Evolutionary conservation across 164 flowering plant species (phyloP).

Genomic region (Nelumbo lutea): DNA sequence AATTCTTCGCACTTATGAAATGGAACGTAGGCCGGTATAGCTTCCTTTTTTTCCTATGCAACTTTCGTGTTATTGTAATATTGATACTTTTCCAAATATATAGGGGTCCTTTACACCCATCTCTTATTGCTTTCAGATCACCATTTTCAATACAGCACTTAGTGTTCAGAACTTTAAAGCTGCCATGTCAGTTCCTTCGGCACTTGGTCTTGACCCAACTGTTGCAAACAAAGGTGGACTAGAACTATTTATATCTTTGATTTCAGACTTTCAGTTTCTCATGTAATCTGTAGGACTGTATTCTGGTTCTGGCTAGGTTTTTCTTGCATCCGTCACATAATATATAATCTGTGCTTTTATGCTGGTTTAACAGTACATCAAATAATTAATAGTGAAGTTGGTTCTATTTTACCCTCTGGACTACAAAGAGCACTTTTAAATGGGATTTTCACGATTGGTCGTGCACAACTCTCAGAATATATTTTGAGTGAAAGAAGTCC

Average conservation of each 20-base stretch:
- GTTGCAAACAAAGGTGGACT: slow-evolving; percentile 76
- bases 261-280: neutral
- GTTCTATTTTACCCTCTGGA: slow-evolving; percentile 68
- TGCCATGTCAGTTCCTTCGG: slow-evolving; percentile 92
- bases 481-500: slow-evolving; percentile 73
- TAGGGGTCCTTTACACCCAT: slow-evolving; percentile 5
- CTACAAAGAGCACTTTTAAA: slow-evolving; percentile 67
- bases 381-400: slow-evolving; percentile 49
- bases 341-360: neutral
- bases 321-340: neutral
- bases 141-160: slow-evolving; percentile 71
- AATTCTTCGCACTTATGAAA: slow-evolving; percentile 68
- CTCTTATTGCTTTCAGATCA: slow-evolving; percentile 43
- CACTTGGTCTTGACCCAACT: slow-evolving; percentile 89
- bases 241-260: neutral
- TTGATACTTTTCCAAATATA: neutral
- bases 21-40: slow-evolving; percentile 80
- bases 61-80: neutral
- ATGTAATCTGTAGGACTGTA: neutral
- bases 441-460: slow-evolving; percentile 74
- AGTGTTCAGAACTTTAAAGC: slow-evolving; percentile 89
- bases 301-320: neutral
- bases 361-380: slow-evolving; percentile 57
- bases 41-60: slow-evolving; percentile 8
- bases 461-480: slow-evolving; percentile 69